Evolutionary conservation across 2,329 filamentous ascomycete species (phyloP), one percentile per base, ranked within the genome.

Genomic region (Neoarthrinium moseri): DNA sequence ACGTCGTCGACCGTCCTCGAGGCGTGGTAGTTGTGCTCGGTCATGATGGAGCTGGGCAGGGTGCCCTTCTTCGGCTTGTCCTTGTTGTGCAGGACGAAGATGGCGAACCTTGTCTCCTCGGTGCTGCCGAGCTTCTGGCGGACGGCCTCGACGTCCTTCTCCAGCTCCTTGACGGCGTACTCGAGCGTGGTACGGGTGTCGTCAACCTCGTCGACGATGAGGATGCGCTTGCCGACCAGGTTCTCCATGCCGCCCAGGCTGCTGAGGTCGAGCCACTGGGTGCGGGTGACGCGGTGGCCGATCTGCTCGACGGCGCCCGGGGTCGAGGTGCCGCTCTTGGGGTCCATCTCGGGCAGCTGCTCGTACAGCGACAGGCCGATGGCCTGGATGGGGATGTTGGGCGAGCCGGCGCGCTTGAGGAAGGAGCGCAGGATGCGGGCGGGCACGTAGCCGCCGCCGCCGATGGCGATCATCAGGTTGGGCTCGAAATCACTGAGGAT

Each of bases 1-100:
- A 91, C 86, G 70, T 99, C 92, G n/a, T 80, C 81, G 24, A 95
- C 88, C 5, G 92, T 97, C 63, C 86, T 77, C 18, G 94, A 90
- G 18, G 94, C 94, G 56, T 87, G 70, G 71, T 99, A 99, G 59
- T 86, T 78, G 47, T 80, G 80, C 45, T 83, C 71, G 32, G 77
- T 71, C 53, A 92, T 75, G 80, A 97, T 90, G 29, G 90, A 84
- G 17, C 81, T 62, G 10, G 94, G 91, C 46, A 99, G 77, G 17
- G 71, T 72, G 44, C 94, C 94, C 79, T 96, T 96, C 84, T 99
- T 99, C 45, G 73, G 54, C 81, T 99, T 97, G 71, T 96, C 83
- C 83, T 99, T 99, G 80, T 99, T 99, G 71, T 99, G 94, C 61
- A 99, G 78, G 47, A 99, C 94, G 68, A 99, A 99, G 63, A 99